phyloP scores from a whole-genome alignment of 306 rosid species.

The Gynostemma pentaphyllum region DNA sequence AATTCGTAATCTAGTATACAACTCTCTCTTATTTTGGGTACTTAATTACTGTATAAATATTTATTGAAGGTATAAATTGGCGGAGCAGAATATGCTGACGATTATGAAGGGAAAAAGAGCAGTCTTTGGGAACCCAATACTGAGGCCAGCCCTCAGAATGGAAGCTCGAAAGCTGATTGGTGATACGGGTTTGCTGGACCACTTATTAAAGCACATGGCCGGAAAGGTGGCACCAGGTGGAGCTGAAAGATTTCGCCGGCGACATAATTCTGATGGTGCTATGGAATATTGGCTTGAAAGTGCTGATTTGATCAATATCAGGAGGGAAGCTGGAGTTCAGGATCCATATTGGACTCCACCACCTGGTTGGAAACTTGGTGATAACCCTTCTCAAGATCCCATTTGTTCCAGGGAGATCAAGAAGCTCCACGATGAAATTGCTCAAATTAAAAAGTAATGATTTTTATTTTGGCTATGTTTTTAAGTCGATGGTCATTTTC shows the following conservation, averaged over 20 bases:
- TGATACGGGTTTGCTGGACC: slow-evolving; percentile 85
- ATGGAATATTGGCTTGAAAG: slow-evolving; percentile 94
- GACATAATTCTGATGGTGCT: slow-evolving; percentile 82
- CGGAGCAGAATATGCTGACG: slow-evolving; percentile 67
- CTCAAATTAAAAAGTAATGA: slow-evolving; percentile 37
- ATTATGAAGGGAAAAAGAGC: slow-evolving; percentile 64
- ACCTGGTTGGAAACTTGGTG: slow-evolving; percentile 77
- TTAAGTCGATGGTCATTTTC: background rate
- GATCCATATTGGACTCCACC: slow-evolving; percentile 91
- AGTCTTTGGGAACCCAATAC: slow-evolving; percentile 48
- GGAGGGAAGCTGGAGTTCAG: slow-evolving; percentile 65
- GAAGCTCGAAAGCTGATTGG: slow-evolving; percentile 83
- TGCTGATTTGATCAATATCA: slow-evolving; percentile 53
- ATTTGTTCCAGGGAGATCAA: slow-evolving; percentile 31
- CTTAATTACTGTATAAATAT: background rate
- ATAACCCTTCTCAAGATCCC: slow-evolving; percentile 50
- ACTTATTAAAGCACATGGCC: slow-evolving; percentile 88
- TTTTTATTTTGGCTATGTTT: background rate
- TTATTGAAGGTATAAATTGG: slow-evolving; percentile 48
- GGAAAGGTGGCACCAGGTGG: slow-evolving; percentile 87
- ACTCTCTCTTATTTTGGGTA: background rate
- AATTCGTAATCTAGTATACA: too few relatives aligned
- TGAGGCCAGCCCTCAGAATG: slow-evolving; percentile 56
- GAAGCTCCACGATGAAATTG: slow-evolving; percentile 49
- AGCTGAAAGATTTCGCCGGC: slow-evolving; percentile 51